Conservation (phyloP, 2,329 filamentous ascomycete genomes). For the Incumbomyces lentus region DNA sequence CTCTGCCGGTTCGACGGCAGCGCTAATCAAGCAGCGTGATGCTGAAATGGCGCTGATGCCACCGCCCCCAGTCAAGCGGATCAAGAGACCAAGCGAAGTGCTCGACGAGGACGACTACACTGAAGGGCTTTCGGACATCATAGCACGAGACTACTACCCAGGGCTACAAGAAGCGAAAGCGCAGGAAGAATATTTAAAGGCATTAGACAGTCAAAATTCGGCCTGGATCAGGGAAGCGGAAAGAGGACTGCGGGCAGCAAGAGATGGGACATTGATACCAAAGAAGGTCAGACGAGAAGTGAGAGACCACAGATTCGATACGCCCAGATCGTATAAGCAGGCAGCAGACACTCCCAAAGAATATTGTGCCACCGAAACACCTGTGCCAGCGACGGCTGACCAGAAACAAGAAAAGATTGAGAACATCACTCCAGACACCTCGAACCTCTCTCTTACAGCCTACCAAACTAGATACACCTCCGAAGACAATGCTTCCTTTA, state of each 20-base stretch:
- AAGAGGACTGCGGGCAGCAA: slow-evolving; percentile 60
- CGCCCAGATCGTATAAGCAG: slow-evolving; percentile 1
- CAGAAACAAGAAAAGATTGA: slow-evolving; percentile 30
- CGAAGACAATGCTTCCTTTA: slow-evolving; percentile 97
- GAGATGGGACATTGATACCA: slow-evolving; percentile 35
- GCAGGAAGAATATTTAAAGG: slow-evolving; percentile 86
- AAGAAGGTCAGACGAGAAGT: slow-evolving; percentile 19
- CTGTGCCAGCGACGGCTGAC: slow-evolving; percentile 34
- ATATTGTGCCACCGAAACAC: slow-evolving; percentile 43
- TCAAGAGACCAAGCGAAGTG: slow-evolving; percentile 78
- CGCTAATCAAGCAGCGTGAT: slow-evolving; percentile 5
- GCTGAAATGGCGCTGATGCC: slow-evolving; percentile 62
- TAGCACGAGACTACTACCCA: slow-evolving; percentile 92
- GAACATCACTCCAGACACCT: slow-evolving; percentile 49
- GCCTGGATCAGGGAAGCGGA: slow-evolving; percentile 80
- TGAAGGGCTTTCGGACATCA: slow-evolving; percentile 81
- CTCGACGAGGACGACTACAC: slow-evolving; percentile 93
- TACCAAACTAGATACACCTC: slow-evolving; percentile 94
- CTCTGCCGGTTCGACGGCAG: not conserved
- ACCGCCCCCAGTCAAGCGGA: slow-evolving; percentile 72
- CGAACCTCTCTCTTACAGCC: slow-evolving; percentile 66
- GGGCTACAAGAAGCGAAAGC: slow-evolving; percentile 76
- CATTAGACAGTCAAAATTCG: slow-evolving; percentile 72
- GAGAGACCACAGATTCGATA: slow-evolving; percentile 6
- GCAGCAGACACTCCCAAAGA: slow-evolving; percentile 16